Base-by-base conservation (phyloP, 2,329 filamentous ascomycete genomes). In the Colletotrichum godetiae region DNA sequence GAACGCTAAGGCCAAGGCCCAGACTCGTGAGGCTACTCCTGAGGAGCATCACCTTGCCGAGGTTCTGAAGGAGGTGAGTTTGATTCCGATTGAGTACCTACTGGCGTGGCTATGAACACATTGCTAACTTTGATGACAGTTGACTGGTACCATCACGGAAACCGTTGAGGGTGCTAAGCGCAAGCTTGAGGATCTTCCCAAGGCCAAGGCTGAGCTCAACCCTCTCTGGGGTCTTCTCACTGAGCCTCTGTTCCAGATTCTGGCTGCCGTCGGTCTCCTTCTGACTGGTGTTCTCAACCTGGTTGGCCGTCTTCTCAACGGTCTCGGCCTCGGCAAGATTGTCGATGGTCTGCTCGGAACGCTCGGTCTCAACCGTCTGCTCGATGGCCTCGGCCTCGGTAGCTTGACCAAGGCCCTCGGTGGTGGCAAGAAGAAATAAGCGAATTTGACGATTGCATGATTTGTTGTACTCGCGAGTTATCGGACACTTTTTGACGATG, bases 141-240 rank as follows among this genome's bases (percentile, higher is more conserved):
- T 98, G 72, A 96, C 95, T 0, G 92, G 92, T 24, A 92, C 91
- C 31, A 93, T 98, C 27, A 92, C 93, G 59, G 91, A 92, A 78
- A 94, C 92, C 29, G 96, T 98, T 77, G 95, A 98, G 80, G 92
- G 93, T 75, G 93, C 94, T 31, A 97, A 95, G 90, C 94, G 93
- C 86, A 94, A 94, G 87, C 93, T 98, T 74, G 91, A 93, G 79
- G 93, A 94, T 80, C 97, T 98, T 94, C 95, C 95, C 6, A 93
- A 97, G 77, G 95, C 95, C 56, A 97, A 98, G 92, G 96, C 97
- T 88, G 92, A 96, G 86, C 89, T 98, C 74, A 98, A 96, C 85
- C 95, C 95, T 12, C 90, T 98, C 35, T 97, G 95, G 95, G 91
- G 87, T 35, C 87, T 98, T 61, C 86, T 97, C 15, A 91, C 91